phyloP scores from a whole-genome alignment of 306 rosid species.

The Pueraria montana region DNA sequence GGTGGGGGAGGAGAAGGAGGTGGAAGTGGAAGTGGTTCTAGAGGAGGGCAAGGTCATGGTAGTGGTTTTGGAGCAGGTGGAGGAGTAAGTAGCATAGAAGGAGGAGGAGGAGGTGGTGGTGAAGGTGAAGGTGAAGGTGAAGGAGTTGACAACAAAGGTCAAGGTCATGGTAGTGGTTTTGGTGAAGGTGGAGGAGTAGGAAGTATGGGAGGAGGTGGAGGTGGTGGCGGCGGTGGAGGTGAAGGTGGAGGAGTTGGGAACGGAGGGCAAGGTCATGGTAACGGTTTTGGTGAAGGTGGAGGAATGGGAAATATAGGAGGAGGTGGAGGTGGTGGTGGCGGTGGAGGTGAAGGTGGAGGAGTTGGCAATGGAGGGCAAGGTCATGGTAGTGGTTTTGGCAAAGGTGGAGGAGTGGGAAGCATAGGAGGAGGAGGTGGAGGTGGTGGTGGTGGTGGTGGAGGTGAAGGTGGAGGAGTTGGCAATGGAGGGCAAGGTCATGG shows the following conservation, averaged over 20 bases:
- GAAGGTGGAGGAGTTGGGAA: background rate
- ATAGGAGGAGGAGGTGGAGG: slow-evolving; percentile 58
- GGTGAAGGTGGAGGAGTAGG: slow-evolving; percentile 59
- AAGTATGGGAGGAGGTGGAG: slow-evolving; percentile 53
- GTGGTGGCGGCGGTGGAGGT: slow-evolving; percentile 6
- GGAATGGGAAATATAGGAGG: background rate
- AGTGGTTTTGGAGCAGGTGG: too few species aligned
- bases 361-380: slow-evolving; percentile 59
- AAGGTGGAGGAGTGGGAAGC: slow-evolving; percentile 44
- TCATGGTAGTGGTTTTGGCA: slow-evolving; percentile 63
- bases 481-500: slow-evolving; percentile 57
- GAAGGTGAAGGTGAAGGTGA: slow-evolving; percentile 41
- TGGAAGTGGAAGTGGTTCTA: background rate
- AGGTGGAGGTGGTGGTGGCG: slow-evolving; percentile 50
- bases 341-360: slow-evolving; percentile 50
- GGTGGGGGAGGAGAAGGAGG: slow-evolving; percentile 26
- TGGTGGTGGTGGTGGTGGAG: slow-evolving; percentile 50
- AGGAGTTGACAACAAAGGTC: slow-evolving; percentile 53
- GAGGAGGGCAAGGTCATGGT: slow-evolving; percentile 49
- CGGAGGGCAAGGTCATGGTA: slow-evolving; percentile 48
- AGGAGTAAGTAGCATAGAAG: background rate
- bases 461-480: slow-evolving; percentile 44
- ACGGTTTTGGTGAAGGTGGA: slow-evolving; percentile 38
- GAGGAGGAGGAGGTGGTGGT: slow-evolving; percentile 22
- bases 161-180: slow-evolving; percentile 56